Evolutionary conservation across 2,329 filamentous ascomycete species (phyloP), one percentile per base, ranked within the genome.

Genomic region (Aspergillus sp.): DNA sequence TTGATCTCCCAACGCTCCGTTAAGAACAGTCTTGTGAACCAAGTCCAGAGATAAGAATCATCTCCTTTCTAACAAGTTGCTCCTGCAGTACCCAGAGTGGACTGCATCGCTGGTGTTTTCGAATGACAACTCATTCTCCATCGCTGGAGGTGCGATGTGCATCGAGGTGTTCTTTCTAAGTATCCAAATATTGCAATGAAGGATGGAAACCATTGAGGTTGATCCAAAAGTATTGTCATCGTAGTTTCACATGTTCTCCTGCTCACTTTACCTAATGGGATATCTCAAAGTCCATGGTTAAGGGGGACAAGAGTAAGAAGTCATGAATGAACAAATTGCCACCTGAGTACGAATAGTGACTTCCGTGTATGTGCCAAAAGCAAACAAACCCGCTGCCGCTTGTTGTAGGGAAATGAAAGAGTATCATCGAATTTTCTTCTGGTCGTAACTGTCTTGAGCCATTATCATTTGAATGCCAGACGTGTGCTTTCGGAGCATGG

Each of bases 1-100:
- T 75, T 80, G 67, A 79, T 90, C 81, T 92, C 74, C 89, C 89
- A 90, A 89, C 87, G 89, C 86, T 91, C 89, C 89, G 89, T 91
- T 91, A 89, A 88, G 87, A 82, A 80, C 82, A 84, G 81, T 79
- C 83, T 85, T 85, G 89, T 80, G 84, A 61, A 65, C 39, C 52
- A 54, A 52, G 63, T 56, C 54, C 52, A 22, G 56, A 60, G 56
- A 60, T 49, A 32, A 16, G 29, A 57, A 20, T 20, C 54, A 45
- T 29, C 56, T 55, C 59, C 55, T 49, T 61, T 45, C 63, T 56
- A 61, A 81, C 87, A 85, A 82, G 78, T 79, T 84, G 86, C 81
- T 84, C 89, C 84, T 88, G 89, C 88, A 84, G 82, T 83, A 88
- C 85, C 82, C 84, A 84, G 78, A 82, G 86, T 86, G 76, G 73